Conservation (phyloP, 2,329 filamentous ascomycete genomes). For the Emericellopsis atlantica region DNA sequence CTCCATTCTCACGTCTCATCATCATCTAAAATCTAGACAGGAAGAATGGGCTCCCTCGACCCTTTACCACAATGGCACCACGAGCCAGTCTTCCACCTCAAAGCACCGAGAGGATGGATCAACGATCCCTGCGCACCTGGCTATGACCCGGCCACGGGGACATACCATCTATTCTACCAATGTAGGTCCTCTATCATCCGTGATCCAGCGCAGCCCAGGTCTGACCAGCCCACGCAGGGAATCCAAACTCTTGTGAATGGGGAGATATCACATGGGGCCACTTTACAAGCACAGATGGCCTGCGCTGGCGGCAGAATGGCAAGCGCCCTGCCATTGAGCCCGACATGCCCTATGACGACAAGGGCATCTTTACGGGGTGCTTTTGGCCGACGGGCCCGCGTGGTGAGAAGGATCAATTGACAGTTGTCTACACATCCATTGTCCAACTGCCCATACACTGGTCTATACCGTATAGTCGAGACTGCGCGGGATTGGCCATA, state of each 20-base stretch:
- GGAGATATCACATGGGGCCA: conserved; percentile 34
- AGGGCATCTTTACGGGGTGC: conserved; percentile 40
- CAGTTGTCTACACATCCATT: conserved; percentile 20
- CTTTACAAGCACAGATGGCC: conserved; percentile 26
- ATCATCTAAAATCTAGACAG: background rate
- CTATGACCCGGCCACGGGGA: conserved; percentile 30
- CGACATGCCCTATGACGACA: conserved; percentile 28
- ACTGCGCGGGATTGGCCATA: conserved; percentile 25
- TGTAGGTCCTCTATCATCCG: conserved; percentile 24
- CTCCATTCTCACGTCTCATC: no score
- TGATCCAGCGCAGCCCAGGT: conserved; percentile 17
- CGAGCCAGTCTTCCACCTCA: conserved; percentile 7
- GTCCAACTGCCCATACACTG: conserved; percentile 20
- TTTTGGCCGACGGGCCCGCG: conserved; percentile 31
- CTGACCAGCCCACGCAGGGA: conserved; percentile 11
- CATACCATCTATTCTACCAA: conserved; percentile 41
- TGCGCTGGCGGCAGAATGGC: conserved; percentile 29
- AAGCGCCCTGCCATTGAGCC: conserved; percentile 19
- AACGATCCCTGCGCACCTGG: conserved; percentile 35
- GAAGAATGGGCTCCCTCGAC: background rate
- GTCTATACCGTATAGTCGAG: conserved; percentile 23
- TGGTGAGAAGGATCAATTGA: conserved; percentile 21
- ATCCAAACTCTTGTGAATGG: conserved; percentile 22
- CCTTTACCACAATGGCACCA: background rate
- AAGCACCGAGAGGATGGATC: conserved; percentile 13